Evolutionary conservation across 73 alveolate species (phyloP).

Genomic region (Symbiodinium natans): DNA sequence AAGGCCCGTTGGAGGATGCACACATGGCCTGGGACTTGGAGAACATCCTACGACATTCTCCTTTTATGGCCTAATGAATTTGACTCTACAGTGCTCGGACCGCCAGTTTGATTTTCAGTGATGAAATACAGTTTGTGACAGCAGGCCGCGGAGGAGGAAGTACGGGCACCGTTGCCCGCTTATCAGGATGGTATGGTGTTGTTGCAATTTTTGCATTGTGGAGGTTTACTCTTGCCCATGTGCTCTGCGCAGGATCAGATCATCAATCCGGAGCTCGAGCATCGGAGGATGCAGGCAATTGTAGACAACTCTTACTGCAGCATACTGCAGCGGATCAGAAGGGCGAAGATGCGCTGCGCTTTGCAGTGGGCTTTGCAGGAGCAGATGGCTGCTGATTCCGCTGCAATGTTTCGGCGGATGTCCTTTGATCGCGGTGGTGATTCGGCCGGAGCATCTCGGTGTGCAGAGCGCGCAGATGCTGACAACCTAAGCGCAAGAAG

Average conservation of each 20-base stretch:
- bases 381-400: conserved; percentile 83
- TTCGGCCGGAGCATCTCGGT: conserved; percentile 29
- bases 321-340: not conserved
- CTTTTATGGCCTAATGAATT: no score
- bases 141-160: conserved; percentile 38
- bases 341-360: not conserved
- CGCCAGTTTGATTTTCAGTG: no score
- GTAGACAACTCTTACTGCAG: not conserved
- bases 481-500: not conserved
- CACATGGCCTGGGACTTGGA: conserved; percentile 21
- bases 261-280: conserved; percentile 87
- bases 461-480: no score
- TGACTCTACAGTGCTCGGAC: no score
- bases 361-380: conserved; percentile 30
- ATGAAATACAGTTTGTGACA: no score
- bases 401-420: conserved; percentile 89
- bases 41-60: no score
- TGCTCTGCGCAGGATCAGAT: conserved; percentile 46
- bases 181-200: conserved; percentile 39
- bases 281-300: conserved; percentile 70
- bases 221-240: not conserved
- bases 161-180: conserved; percentile 68
- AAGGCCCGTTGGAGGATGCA: conserved; percentile 60
- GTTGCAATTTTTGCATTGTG: not conserved
- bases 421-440: conserved; percentile 67